A percentile compares a stretch with the other conserved stretches of the same genome.
phyloP scores from a whole-genome alignment of 2,329 filamentous ascomycete species.

The Beauveria australis region DNA sequence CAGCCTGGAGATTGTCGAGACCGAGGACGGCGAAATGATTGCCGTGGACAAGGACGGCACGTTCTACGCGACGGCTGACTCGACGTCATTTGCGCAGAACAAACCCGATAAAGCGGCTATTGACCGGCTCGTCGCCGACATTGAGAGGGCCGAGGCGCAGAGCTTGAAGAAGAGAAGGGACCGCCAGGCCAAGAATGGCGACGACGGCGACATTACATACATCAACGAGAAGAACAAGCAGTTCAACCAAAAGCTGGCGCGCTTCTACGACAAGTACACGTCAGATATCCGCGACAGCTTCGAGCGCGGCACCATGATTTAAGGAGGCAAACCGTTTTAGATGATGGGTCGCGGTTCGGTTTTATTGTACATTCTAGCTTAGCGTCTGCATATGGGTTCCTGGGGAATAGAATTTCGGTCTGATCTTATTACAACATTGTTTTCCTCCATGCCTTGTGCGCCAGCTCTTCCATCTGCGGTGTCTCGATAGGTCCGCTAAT shows the following conservation, averaged over 20 bases:
- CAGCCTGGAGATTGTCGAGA: conserved; percentile 87
- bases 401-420: neutral
- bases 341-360: neutral
- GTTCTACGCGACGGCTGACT: conserved; percentile 85
- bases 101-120: conserved; percentile 81
- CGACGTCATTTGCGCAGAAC: conserved; percentile 71
- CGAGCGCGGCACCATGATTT: conserved; percentile 95
- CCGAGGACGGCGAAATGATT: conserved; percentile 87
- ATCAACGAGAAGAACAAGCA: conserved; percentile 99
- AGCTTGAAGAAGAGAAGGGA: conserved; percentile 80
- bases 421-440: conserved; percentile 61
- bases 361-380: conserved; percentile 27
- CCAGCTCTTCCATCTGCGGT: conserved; percentile 71
- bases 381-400: conserved; percentile 12
- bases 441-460: conserved; percentile 77
- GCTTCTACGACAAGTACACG: conserved; percentile 99
- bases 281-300: conserved; percentile 95
- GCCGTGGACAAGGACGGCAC: conserved; percentile 85
- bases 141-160: conserved; percentile 81
- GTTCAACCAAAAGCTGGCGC: conserved; percentile 93
- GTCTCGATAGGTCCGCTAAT: conserved; percentile 71
- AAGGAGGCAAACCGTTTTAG: conserved; percentile 20
- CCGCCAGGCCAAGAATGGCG: conserved; percentile 66
- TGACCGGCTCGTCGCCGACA: conserved; percentile 76
- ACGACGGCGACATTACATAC: conserved; percentile 89